phyloP scores from a whole-genome alignment of 2,329 filamentous ascomycete species.

The Phialophora expanda region DNA sequence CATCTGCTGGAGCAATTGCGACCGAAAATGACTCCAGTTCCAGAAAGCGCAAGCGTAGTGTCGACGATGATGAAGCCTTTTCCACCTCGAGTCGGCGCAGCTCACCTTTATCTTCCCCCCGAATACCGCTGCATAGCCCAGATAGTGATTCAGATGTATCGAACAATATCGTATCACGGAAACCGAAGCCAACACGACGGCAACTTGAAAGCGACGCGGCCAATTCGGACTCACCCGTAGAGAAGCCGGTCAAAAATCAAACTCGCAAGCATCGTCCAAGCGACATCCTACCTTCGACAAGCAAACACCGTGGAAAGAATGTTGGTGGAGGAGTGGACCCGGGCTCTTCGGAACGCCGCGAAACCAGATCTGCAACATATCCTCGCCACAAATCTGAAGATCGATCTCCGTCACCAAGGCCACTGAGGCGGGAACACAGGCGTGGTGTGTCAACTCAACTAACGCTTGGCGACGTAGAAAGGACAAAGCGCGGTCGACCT shows the following conservation, averaged over 20 bases:
- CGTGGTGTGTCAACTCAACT: constrained; percentile 41
- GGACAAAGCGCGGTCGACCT: constrained; percentile 48
- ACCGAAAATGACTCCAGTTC: constrained; percentile 34
- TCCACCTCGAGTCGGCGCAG: constrained; percentile 38
- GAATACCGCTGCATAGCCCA: constrained; percentile 30
- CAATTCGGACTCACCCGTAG: constrained; percentile 27
- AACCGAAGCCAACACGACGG: constrained; percentile 1
- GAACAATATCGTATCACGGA: constrained; percentile 26
- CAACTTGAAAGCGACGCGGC: constrained; percentile 19
- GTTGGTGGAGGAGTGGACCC: constrained; percentile 30
- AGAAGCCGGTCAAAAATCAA: constrained; percentile 27
- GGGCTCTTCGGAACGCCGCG: constrained; percentile 38
- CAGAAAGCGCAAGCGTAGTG: constrained; percentile 39
- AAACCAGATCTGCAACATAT: constrained; percentile 42
- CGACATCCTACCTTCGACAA: constrained; percentile 33
- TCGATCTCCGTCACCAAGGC: constrained; percentile 41
- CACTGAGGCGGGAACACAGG: constrained; percentile 36
- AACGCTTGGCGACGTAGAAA: constrained; percentile 35
- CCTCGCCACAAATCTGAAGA: constrained; percentile 39
- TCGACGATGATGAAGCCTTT: constrained; percentile 27
- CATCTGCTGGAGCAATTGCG: constrained; percentile 24
- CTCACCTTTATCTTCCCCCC: constrained; percentile 40
- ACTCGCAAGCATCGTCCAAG: constrained; percentile 36
- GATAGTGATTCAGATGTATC: constrained; percentile 38
- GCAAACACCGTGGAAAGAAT: constrained; percentile 36